phyloP scores from a whole-genome alignment of 2,329 filamentous ascomycete species.

The Apiospora hydei region DNA sequence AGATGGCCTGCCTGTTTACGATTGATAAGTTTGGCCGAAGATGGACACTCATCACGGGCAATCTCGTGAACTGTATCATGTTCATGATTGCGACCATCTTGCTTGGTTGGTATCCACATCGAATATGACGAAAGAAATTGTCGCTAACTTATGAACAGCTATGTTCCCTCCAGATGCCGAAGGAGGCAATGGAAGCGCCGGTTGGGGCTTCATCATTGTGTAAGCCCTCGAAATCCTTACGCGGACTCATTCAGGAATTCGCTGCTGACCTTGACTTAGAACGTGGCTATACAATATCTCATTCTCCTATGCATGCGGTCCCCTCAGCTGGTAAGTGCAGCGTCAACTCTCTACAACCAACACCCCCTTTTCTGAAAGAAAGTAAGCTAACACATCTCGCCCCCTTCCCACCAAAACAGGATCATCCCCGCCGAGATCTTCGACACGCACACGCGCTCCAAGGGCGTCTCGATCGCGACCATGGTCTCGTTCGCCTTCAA shows the following conservation, averaged over 20 bases:
- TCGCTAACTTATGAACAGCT: constrained; percentile 37
- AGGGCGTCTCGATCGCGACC: constrained; percentile 77
- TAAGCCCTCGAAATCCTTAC: constrained; percentile 29
- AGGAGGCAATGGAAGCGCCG: constrained; percentile 53
- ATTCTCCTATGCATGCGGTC: constrained; percentile 75
- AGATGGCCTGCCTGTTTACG: constrained; percentile 71
- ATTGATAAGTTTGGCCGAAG: constrained; percentile 76
- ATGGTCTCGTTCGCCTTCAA: constrained; percentile 79
- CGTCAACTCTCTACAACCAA: neutral
- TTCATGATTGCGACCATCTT: constrained; percentile 73
- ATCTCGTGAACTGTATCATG: constrained; percentile 72
- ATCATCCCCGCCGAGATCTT: constrained; percentile 76
- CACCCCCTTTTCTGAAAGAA: neutral
- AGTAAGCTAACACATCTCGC: neutral
- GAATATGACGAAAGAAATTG: neutral
- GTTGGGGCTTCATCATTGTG: constrained; percentile 77
- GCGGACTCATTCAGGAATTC: too few relatives aligned
- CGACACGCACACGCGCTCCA: constrained; percentile 76
- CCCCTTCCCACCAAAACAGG: constrained; percentile 38
- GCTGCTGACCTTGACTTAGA: constrained; percentile 39
- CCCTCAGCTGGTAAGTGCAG: constrained; percentile 55
- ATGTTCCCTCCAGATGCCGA: constrained; percentile 67
- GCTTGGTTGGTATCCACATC: constrained; percentile 40
- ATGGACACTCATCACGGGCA: constrained; percentile 75
- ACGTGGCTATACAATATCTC: constrained; percentile 85